Evolutionary conservation across 371 early-diverging fungal species (phyloP), one percentile per base, ranked within the genome.

Genomic region (Mucor ambiguus): DNA sequence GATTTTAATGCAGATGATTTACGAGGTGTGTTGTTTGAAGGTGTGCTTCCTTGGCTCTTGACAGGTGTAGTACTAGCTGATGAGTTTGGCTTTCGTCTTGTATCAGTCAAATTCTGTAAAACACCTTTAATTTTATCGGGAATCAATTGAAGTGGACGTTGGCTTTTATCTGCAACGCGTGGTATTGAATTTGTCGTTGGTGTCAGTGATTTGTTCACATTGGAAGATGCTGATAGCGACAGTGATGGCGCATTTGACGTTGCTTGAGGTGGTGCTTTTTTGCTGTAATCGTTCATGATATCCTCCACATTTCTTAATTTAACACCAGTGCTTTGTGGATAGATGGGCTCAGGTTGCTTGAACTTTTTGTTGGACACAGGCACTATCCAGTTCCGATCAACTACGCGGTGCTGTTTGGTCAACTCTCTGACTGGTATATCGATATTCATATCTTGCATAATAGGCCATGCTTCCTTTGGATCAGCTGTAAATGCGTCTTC

Each of bases 241-340:
- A 41, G 11, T 6, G 58, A 14, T 8, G 37, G 58, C 4, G 58
- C 14, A 8, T 10, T 28, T 14, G 37, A 14, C 1, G 56, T 32
- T 32, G 56, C 29, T 12, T 58, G 24, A 9, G 62, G 61, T 14
- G 57, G 46, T 30, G 57, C 64, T 12, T 38, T 32, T 22, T 56
- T 55, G 12, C 46, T 58, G 18, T 43, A 64, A 3, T 69, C 70
- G 12, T 64, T 64, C 12, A 65, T 61, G 26, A 69, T 69, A 2
- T 64, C 65, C 16, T 69, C 70, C 0, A 69, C 58, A 16, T 48
- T 60, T 37, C 70, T 43, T 14, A 69, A 41, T 38, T 69, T 69
- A n/a, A 69, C 35, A 22, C 70, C 70, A 20, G 60, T 64, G 20
- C 65, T 64, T 61, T 64, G 70, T 4, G 70, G 70, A 18, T 57